Evolutionary conservation across 345 rosid genomes (phyloP), one percentile per base, ranked within the genome.

Genomic region (Pistacia vera): DNA sequence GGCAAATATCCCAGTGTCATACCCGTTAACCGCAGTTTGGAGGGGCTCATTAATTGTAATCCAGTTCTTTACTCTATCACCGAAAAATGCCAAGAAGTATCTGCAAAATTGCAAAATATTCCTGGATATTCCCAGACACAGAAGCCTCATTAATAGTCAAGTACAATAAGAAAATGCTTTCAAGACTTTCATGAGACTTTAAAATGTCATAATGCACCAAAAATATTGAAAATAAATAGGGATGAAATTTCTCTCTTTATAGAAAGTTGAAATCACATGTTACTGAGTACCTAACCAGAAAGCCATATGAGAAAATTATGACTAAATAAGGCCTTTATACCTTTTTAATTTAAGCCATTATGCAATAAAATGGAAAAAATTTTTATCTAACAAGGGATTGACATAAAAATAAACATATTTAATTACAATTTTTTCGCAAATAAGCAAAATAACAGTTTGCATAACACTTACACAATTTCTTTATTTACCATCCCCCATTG

Each of bases 41-140:
- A 83, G 84, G 73, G 98, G 98, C 74, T 95, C 95, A 73, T 95
- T 95, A 54, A 93, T 35, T 54, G 98, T 95, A 46, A 89, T 89
- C 98, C 98, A 93, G 41, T 88, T 88, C 81, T 93, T 91, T 4
- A 93, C 98, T 86, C 98, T 84, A 75, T 95, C 98, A 10, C 98
- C 97, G 66, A 95, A 95, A 71, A 67, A 81, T 57, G 89, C 83
- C 75, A 93, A 93, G 76, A 93, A 64, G 93, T 84, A 57, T 89
- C 95, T 57, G 90, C 94, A 70, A 93, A 12, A 77, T 78, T 66
- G 85, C 91, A 83, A 95, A 93, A 84, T 87, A 87, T 71, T 90
- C 83, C 98, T 95, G 97, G 81, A 83, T 69, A 71, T 77, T 76
- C 55, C 73, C 82, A 84, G 63, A 63, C 1, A 73, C 13, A 79